Evolutionary conservation across 345 rosid species (phyloP).

Genomic region (Euphorbia lathyris): DNA sequence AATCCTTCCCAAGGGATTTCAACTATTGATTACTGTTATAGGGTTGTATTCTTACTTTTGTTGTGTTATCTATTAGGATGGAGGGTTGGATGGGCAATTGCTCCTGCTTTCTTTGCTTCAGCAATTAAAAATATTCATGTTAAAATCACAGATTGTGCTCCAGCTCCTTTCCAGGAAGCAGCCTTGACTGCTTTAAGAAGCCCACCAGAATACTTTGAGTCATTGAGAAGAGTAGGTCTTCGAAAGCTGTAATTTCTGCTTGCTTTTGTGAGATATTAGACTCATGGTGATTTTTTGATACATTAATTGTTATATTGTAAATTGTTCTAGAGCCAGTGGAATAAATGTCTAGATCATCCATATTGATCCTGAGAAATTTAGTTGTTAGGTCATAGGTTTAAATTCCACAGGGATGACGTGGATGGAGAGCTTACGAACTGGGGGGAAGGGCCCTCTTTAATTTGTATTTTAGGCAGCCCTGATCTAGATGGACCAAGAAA

Average conservation of each 20-base stretch:
- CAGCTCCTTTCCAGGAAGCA: constrained; percentile 69
- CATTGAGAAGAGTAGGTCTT: constrained; percentile 38
- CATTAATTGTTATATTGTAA: not conserved
- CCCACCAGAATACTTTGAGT: constrained; percentile 37
- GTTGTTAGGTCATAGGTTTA: not conserved
- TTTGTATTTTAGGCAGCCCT: not conserved
- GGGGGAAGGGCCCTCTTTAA: not conserved
- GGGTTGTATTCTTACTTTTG: constrained; percentile 8
- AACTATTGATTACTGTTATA: not conserved
- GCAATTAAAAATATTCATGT: constrained; percentile 52
- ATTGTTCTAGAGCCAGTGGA: not conserved
- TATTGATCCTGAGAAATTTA: not conserved
- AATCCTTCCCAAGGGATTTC: not conserved
- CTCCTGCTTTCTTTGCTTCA: constrained; percentile 43
- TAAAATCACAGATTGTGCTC: constrained; percentile 53
- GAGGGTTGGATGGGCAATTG: constrained; percentile 70
- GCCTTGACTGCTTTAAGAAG: constrained; percentile 47
- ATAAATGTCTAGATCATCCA: not conserved
- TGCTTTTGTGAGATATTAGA: constrained; percentile 1
- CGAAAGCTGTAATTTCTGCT: constrained; percentile 1
- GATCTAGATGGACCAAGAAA: not conserved
- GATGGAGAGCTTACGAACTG: not conserved
- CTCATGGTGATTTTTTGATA: not conserved
- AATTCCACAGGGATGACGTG: not conserved
- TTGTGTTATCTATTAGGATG: constrained; percentile 39